Base-by-base conservation (phyloP, 164 flowering plant genomes). In the Piper betle region DNA sequence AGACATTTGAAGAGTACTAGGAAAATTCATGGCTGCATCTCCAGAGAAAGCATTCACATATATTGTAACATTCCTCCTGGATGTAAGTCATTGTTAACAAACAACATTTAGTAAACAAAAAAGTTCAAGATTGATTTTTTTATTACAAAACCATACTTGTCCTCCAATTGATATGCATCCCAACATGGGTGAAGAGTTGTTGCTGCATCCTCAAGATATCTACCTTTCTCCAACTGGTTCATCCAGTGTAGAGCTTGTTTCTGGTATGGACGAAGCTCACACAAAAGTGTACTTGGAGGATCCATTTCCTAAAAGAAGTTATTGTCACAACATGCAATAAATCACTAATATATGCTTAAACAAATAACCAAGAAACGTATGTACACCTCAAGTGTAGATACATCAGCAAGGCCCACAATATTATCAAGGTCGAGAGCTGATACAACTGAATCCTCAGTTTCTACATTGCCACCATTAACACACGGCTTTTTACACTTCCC, bases 161-260 rank as follows among this genome's bases (percentile, higher is more conserved):
- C 96, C 39, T 82, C 84, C 46, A 93, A 84, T 42, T 64, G 83
- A 68, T 86, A 93, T 54, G 96, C 95, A 67, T 82, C 87, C 99
- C 99, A 93, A 67, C 97, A 90, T 55, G 99, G 99, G 69, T 93
- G 99, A 69, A 93, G 89, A 6, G 91, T 83, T 64, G 82, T 74
- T 59, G 85, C 86, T 12, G 85, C 91, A 59, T 78, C 88, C 71
- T 88, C 93, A 63, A 73, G 57, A 64, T 74, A 76, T 53, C 71
- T 67, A 58, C 96, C 95, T 77, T 72, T 88, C 78, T 93, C 97
- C 63, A 84, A 74, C 59, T 78, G 85, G 66, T 68, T 53, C 99
- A 93, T 93, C 96, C 96, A 93, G 67, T 76, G 71, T 71, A 93
- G 91, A 40, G 99, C 99, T 80, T 93, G 97, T 73, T 84, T 93